Evolutionary conservation across 768 basidiomycete genomes (phyloP), one percentile per base, ranked within the genome.

Genomic region (Crucibulum laeve): DNA sequence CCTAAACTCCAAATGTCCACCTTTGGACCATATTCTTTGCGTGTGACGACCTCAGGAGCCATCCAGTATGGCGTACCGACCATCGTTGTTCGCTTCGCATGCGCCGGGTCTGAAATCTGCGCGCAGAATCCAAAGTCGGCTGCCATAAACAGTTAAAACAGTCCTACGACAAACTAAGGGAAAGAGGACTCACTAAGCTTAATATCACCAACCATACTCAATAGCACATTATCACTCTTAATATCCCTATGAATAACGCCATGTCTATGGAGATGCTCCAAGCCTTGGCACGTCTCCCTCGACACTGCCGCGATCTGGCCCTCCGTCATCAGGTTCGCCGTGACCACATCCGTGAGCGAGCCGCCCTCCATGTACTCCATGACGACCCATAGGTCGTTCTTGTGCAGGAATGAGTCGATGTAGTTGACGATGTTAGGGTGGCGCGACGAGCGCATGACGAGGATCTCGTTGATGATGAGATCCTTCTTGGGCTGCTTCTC

Each of bases 331-430:
- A 96, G 67, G 62, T 94, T 93, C 40, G 86, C 89, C 14, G 91
- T 93, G 53, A 93, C 93, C 49, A 98, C 93, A 59, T 98, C 95
- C 4, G 95, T 99, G 34, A 97, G 69, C 23, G 82, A 85, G 25
- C 91, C 90, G 30, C 94, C 94, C 67, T 97, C 94, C 95, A 98
- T 98, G 66, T 94, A 97, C 69, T 97, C 96, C 96, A 99, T 98
- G 44, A 98, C 92, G 28, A 99, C 93, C 96, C 96, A 98, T 3
- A 99, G 74, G 58, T 98, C 96, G 62, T 95, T 96, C 75, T 91
- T 93, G 73, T 95, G 81, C 32, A 98, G 67, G 79, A 97, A 99
- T 2, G 93, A 95, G 61, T 99, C 96, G 58, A 97, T 97, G 68
- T 92, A 99, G 63, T 99, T 97, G 70, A 99, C 95, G 53, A 98